phyloP scores from a whole-genome alignment of 257 asterid genomes.

The Petrea volubilis region DNA sequence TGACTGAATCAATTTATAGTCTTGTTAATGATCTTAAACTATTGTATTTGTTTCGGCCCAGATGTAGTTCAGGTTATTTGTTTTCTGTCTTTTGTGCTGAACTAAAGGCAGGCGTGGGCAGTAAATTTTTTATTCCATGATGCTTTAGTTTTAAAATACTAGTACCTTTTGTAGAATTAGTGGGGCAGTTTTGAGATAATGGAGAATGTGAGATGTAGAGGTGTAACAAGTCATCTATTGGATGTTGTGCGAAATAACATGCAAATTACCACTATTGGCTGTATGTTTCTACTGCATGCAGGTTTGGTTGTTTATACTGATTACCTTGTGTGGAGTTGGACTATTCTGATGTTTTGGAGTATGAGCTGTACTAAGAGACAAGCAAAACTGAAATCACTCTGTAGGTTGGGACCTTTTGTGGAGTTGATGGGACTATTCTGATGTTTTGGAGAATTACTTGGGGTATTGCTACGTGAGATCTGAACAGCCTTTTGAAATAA shows the following conservation, averaged over 20 bases:
- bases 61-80: background rate
- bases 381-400: too few relatives aligned
- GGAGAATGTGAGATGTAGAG: background rate
- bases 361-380: too few relatives aligned
- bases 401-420: too few relatives aligned
- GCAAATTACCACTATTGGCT: too few relatives aligned
- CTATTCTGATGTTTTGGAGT: too few relatives aligned
- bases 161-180: background rate
- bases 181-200: background rate
- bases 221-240: background rate
- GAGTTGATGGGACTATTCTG: too few relatives aligned
- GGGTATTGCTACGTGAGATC: background rate
- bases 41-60: background rate
- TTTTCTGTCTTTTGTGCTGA: background rate
- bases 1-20: conserved; percentile 11
- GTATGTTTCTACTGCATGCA: too few relatives aligned
- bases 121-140: background rate
- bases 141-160: background rate
- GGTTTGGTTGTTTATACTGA: too few relatives aligned
- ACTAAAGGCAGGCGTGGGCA: background rate
- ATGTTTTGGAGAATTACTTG: too few relatives aligned
- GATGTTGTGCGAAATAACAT: too few relatives aligned
- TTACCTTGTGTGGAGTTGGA: too few relatives aligned
- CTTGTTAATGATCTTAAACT: background rate
- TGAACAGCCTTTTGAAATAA: background rate